These are phyloP conservation scores for Ogataea populi-albae DNA, from an alignment of 805 yeast species.

Conservation along the genomic window DNA sequence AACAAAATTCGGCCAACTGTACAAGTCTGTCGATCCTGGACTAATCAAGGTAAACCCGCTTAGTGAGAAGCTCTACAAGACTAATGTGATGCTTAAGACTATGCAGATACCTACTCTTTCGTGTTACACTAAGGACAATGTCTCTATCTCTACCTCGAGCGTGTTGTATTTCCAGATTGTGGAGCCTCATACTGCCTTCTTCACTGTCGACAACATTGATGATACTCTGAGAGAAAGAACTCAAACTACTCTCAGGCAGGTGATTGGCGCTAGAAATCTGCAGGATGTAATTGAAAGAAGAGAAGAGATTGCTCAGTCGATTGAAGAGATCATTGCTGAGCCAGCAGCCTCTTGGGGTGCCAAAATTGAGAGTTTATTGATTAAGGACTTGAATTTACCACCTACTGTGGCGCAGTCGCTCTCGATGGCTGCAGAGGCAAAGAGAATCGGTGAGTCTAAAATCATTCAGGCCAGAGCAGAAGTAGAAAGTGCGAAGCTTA, in stretches of 20 bases:
- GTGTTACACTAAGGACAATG: constrained; percentile 72
- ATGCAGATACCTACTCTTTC: constrained; percentile 64
- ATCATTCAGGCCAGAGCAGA: constrained; percentile 73
- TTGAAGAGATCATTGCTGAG: constrained; percentile 56
- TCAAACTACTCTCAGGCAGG: constrained; percentile 71
- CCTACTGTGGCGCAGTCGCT: constrained; percentile 54
- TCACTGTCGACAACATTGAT: constrained; percentile 52
- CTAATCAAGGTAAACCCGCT: constrained; percentile 61
- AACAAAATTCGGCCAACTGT: constrained; percentile 63
- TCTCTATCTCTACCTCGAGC: constrained; percentile 57
- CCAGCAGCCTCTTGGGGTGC: constrained; percentile 74
- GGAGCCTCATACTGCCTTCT: constrained; percentile 65
- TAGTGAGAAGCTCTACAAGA: constrained; percentile 51
- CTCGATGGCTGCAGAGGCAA: constrained; percentile 73
- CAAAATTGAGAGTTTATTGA: constrained; percentile 60
- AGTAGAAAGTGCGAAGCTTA: constrained; percentile 69
- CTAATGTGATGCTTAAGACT: constrained; percentile 56
- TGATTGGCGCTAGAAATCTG: constrained; percentile 59
- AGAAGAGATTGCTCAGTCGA: constrained; percentile 66
- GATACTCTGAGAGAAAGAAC: constrained; percentile 62
- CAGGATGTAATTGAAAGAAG: constrained; percentile 74
- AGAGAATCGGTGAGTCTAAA: constrained; percentile 73
- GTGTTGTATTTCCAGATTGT: constrained; percentile 65
- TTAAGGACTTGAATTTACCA: constrained; percentile 61
- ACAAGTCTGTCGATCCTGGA: constrained; percentile 68